Percentiles rank a stretch among this genome's conserved stretches.
Conservation (phyloP, 352 stramenopile genomes). For the Globisporangium recalcitrans region DNA sequence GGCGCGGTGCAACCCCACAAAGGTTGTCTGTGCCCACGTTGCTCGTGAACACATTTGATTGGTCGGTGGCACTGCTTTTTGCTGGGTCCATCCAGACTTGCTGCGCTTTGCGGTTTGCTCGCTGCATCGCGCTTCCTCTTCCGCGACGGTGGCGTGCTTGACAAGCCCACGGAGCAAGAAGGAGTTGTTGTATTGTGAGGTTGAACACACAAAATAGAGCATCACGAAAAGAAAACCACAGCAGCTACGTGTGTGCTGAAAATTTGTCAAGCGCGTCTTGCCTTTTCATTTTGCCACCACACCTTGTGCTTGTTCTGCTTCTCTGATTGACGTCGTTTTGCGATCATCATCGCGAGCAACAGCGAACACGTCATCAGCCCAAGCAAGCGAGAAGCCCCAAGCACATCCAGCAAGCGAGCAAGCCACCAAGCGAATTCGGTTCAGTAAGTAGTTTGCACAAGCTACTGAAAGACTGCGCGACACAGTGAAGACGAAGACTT, state of each 20-base stretch:
- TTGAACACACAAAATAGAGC: constrained; percentile 22
- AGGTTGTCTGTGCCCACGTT: background rate
- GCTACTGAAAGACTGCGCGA: constrained; percentile 31
- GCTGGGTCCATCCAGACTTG: too few species aligned
- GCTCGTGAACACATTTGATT: background rate
- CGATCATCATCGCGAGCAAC: background rate
- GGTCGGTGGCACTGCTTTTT: background rate
- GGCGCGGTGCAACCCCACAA: background rate
- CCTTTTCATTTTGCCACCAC: constrained; percentile 14
- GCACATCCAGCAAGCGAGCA: constrained; percentile 6
- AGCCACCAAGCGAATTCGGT: constrained; percentile 11
- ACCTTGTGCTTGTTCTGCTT: constrained; percentile 10
- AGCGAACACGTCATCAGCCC: background rate
- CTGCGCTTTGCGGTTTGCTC: constrained; percentile 1
- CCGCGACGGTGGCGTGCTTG: background rate
- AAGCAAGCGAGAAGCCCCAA: constrained; percentile 2
- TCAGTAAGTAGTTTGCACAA: constrained; percentile 30
- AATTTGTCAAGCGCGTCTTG: constrained; percentile 17
- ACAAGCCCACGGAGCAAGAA: constrained; percentile 7
- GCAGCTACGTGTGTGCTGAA: constrained; percentile 18
- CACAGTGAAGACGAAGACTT: constrained; percentile 43
- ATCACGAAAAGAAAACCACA: constrained; percentile 15
- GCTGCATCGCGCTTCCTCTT: constrained; percentile 8
- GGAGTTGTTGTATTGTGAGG: constrained; percentile 16
- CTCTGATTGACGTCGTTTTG: constrained; percentile 9